Evolutionary conservation across 306 rosid species (phyloP), one percentile per base, ranked within the genome.

Genomic region (Canavalia ensiformis): DNA sequence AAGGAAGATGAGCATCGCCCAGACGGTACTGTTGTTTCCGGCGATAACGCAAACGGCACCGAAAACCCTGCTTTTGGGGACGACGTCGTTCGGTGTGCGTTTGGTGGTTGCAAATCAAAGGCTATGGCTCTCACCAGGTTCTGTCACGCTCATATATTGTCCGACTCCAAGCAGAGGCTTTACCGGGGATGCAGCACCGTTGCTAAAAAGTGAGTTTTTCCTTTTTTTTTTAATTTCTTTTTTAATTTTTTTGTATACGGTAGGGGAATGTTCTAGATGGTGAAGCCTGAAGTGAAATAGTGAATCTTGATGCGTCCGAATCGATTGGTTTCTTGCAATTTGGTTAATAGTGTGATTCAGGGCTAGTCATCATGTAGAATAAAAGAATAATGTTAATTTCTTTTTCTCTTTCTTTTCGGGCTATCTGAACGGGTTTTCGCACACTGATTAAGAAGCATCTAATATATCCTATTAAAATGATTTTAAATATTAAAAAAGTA

Each of bases 51-150:
- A 3, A 83, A 83, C 65, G 86, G 39, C 50, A 37, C 8, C 51
- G 86, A 81, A 0, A 65, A 13, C 72, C 60, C 10, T 77, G 79
- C 13, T 28, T 28, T 8, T 37, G 90, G 86, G 10, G 92, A 85
- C 68, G 90, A 87, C 12, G 46, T 85, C 41, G 68, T 76, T 67
- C 86, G 78, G 10, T 88, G 90, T 25, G 87, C 66, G 45, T 80
- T 9, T 1, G 33, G 74, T 33, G 86, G 89, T 2, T 85, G 91
- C 49, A 82, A 88, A 57, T 6, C 81, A 8, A 88, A 82, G 77
- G 87, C 90, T 7, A 88, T 88, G 90, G 88, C 88, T 9, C 75
- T 88, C 4, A 85, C 85, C 0, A 72, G 49, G 39, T 88, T 51
- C 45, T 88, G 90, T 79, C 85, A 80, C 55, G 33, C 74, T 6